Percentiles rank a stretch among this genome's conserved stretches.
Conservation (phyloP, 352 stramenopile species). For the Pythium phragmiticola region DNA sequence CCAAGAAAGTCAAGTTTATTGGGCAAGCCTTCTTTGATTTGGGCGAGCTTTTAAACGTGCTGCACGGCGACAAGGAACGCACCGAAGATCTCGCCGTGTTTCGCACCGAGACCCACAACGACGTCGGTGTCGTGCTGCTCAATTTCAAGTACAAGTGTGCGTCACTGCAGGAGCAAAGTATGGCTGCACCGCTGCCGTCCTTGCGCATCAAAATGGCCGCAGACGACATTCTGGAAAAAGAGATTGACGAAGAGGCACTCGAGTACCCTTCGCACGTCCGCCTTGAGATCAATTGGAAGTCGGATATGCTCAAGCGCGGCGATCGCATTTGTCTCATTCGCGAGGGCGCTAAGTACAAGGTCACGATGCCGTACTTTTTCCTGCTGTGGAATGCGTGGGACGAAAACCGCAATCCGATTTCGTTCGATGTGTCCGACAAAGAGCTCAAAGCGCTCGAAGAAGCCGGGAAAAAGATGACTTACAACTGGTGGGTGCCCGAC, state of each 20-base stretch:
- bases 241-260: conserved; percentile 27
- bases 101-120: conserved; percentile 33
- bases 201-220: conserved; percentile 36
- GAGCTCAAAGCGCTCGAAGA: neutral
- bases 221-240: conserved; percentile 28
- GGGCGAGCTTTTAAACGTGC: conserved; percentile 36
- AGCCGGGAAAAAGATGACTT: conserved; percentile 7
- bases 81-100: conserved; percentile 46
- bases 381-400: conserved; percentile 36
- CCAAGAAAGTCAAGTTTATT: conserved; percentile 32
- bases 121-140: conserved; percentile 40
- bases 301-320: conserved; percentile 20
- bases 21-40: conserved; percentile 49
- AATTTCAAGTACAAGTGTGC: conserved; percentile 53
- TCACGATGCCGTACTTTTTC: conserved; percentile 43
- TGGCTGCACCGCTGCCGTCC: conserved; percentile 17
- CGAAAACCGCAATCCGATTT: conserved; percentile 1
- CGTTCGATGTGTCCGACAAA: neutral
- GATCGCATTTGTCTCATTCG: conserved; percentile 47
- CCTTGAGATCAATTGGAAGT: conserved; percentile 43
- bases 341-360: conserved; percentile 41
- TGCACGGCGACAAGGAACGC: conserved; percentile 42
- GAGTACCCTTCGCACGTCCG: conserved; percentile 42
- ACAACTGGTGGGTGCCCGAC: conserved; percentile 44
- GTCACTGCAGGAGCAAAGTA: conserved; percentile 30